Evolutionary conservation across 257 asterid genomes (phyloP).

Genomic region (Primulina tabacum): DNA sequence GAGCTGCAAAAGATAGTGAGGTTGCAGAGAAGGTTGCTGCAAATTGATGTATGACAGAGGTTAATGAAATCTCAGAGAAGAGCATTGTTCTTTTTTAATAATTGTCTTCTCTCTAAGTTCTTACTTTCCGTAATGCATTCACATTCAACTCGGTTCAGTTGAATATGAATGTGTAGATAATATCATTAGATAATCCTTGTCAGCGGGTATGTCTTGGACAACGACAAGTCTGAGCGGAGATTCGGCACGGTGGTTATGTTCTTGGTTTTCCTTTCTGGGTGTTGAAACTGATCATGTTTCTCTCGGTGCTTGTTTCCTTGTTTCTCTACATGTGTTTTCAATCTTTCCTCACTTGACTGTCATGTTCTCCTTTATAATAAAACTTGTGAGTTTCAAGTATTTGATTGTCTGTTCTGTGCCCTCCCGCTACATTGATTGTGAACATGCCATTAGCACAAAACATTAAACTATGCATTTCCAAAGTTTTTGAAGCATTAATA

Average conservation of each 20-base stretch:
- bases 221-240: background rate
- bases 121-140: background rate
- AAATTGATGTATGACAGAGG: slow-evolving; percentile 17
- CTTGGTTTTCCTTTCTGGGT: background rate
- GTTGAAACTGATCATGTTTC: background rate
- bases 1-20: slow-evolving; percentile 19
- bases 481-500: no score
- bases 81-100: slow-evolving; percentile 15
- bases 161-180: slow-evolving; percentile 1
- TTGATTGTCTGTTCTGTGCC: no score
- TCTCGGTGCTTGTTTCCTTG: background rate
- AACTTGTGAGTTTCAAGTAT: no score
- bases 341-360: no score
- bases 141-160: background rate
- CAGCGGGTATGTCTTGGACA: background rate
- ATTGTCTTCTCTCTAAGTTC: background rate
- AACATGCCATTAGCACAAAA: no score
- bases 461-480: no score
- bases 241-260: background rate
- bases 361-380: no score
- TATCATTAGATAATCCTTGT: background rate
- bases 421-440: no score
- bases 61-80: background rate
- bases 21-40: slow-evolving; percentile 3
- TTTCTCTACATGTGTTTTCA: background rate